phyloP scores from a whole-genome alignment of 1,284 basidiomycete species.

The Microbotryum saponariae region DNA sequence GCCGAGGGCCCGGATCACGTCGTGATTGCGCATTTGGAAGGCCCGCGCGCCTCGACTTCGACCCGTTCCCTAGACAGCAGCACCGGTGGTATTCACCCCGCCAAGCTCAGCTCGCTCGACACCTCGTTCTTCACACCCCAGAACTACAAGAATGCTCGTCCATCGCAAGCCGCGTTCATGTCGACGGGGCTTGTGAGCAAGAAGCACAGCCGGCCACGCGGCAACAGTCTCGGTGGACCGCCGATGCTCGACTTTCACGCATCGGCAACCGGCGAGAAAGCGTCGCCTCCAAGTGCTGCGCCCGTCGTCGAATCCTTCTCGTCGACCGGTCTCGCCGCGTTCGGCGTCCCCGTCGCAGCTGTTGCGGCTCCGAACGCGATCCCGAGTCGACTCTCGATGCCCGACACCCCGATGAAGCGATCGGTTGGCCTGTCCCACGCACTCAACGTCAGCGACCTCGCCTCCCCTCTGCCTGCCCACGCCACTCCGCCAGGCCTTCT shows the following conservation, averaged over 20 bases:
- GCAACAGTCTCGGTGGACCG: conserved; percentile 14
- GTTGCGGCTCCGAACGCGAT: not conserved
- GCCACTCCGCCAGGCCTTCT: not conserved
- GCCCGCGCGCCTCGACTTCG: conserved; percentile 13
- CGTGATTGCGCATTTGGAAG: not conserved
- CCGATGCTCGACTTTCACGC: conserved; percentile 21
- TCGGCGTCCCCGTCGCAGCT: not conserved
- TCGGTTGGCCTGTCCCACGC: conserved; percentile 16
- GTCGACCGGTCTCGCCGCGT: too few relatives aligned
- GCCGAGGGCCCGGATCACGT: conserved; percentile 4
- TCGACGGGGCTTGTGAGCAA: conserved; percentile 44
- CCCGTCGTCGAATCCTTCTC: too few relatives aligned
- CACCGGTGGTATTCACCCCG: conserved; percentile 1
- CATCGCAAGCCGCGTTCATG: conserved; percentile 44
- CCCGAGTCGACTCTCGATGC: conserved; percentile 35
- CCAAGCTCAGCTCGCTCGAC: not conserved
- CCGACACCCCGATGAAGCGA: conserved; percentile 41
- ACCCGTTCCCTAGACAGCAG: conserved; percentile 18
- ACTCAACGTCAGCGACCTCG: not conserved
- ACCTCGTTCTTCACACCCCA: conserved; percentile 37
- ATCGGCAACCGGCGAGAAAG: too few relatives aligned
- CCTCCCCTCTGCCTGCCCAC: not conserved
- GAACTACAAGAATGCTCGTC: conserved; percentile 44
- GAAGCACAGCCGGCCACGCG: conserved; percentile 20
- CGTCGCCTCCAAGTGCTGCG: too few relatives aligned